Conservation (phyloP, 2,329 filamentous ascomycete species). For the Rhynchosporium secalis region DNA sequence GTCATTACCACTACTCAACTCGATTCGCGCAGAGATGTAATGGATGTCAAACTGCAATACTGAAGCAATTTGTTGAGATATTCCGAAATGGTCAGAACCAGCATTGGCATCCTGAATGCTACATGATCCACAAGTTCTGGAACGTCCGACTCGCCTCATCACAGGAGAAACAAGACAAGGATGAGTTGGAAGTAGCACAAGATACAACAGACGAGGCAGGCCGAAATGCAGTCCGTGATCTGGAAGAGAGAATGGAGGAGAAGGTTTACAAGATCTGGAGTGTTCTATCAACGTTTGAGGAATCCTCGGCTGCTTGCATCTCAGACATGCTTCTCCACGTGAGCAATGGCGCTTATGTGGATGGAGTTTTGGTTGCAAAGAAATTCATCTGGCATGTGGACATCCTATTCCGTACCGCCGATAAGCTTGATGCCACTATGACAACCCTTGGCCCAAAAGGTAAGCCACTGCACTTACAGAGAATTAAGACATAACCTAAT, state of each 20-base stretch:
- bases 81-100: conserved; percentile 97
- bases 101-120: conserved; percentile 99
- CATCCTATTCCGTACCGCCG: conserved; percentile 84
- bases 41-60: conserved; percentile 92
- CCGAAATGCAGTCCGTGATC: conserved; percentile 73
- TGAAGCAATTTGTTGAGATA: conserved; percentile 99
- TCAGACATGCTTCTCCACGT: conserved; percentile 99
- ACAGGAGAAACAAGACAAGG: conserved; percentile 49
- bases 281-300: conserved; percentile 93
- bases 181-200: conserved; percentile 34
- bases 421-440: conserved; percentile 78
- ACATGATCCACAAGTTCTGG: conserved; percentile 99
- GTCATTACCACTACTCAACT: conserved; percentile 98
- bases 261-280: conserved; percentile 99
- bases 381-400: conserved; percentile 97
- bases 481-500: conserved; percentile 16
- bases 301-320: conserved; percentile 96
- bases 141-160: conserved; percentile 73
- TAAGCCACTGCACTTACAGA: conserved; percentile 44
- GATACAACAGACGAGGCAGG: conserved; percentile 64
- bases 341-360: conserved; percentile 94
- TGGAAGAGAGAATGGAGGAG: conserved; percentile 94
- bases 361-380: conserved; percentile 91
- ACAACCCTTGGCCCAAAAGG: conserved; percentile 70
- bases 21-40: conserved; percentile 95